Base-by-base conservation (phyloP, 2,329 filamentous ascomycete species). In the Graphilbum ipis-grandicollis region DNA sequence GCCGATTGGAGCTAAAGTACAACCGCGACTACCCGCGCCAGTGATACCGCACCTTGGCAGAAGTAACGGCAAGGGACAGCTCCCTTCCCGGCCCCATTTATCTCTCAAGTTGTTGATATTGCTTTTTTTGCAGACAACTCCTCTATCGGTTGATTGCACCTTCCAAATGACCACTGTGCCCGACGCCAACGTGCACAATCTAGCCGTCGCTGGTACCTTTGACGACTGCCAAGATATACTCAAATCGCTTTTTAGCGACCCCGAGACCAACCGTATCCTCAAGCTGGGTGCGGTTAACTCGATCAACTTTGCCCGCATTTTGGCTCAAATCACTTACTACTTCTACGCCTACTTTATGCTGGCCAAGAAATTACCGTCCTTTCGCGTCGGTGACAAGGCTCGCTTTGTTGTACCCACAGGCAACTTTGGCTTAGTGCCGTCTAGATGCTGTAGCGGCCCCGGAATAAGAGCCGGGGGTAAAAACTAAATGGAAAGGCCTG, bases 221-320 rank as follows among this genome's bases (percentile, higher is more conserved):
- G 88, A 96, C 52, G 85, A 96, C 54, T 96, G 90, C 59, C 88
- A 94, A 71, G 85, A 93, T 57, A 92, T 90, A 39, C 79, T 98
- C 54, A 96, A 98, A 61, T 77, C 81, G 1, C 69, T 98, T 35
- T 94, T 96, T 53, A 77, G 75, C 44, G 88, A 98, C 49, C 65
- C 78, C 3, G 75, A 85, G 38, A 79, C 82, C 54, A 96, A 96
- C 65, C 63, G 69, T 47, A 75, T 71, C 2, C 73, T 88, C 51
- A 84, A 83, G 47, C 77, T 96, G 31, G 88, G 81, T 30, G 88
- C 90, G 31, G 84, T 96, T 47, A 96, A 96, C 65, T 90, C 81
- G 33, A 96, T 96, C 62, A 96, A 96, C 62, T 94, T 79, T 71
- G 81, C 86, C 2, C 71, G 90, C 48, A 96, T 98, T 47, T 70